phyloP scores from a whole-genome alignment of 2,329 filamentous ascomycete species.

The Huntiella moniliformis region DNA sequence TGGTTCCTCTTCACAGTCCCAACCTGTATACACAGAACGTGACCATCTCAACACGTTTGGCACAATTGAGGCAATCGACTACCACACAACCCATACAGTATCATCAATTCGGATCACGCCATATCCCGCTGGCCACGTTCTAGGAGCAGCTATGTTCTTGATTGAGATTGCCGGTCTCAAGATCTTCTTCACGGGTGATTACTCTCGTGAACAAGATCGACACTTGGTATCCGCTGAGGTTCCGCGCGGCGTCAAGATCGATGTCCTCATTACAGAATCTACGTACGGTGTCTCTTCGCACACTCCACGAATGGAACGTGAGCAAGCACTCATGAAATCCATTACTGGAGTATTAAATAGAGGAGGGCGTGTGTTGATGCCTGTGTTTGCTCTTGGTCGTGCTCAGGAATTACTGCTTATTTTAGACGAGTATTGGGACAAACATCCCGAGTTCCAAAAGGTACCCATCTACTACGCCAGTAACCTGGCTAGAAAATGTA shows the following conservation, averaged over 20 bases:
- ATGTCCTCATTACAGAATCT: conserved; percentile 92
- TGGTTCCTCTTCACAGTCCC: conserved; percentile 45
- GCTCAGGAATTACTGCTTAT: conserved; percentile 90
- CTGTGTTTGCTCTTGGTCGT: conserved; percentile 83
- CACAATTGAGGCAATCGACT: conserved; percentile 92
- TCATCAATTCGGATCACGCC: conserved; percentile 93
- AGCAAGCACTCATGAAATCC: conserved; percentile 86
- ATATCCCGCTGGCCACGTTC: conserved; percentile 91
- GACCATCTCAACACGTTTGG: conserved; percentile 89
- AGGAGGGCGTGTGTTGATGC: conserved; percentile 81
- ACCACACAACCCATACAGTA: conserved; percentile 93
- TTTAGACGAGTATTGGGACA: conserved; percentile 89
- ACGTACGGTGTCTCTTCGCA: conserved; percentile 94
- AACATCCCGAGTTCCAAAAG: conserved; percentile 72
- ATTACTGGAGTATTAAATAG: conserved; percentile 82
- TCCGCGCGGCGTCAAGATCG: conserved; percentile 73
- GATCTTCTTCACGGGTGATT: conserved; percentile 94
- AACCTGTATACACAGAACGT: conserved; percentile 83
- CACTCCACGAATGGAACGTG: conserved; percentile 73
- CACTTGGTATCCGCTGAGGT: conserved; percentile 90
- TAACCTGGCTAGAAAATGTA: conserved; percentile 86
- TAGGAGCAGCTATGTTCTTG: conserved; percentile 94
- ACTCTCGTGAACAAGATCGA: conserved; percentile 85
- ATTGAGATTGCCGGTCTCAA: conserved; percentile 94
- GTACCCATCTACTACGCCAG: conserved; percentile 95